Evolutionary conservation across 805 yeast genomes (phyloP), one percentile per base, ranked within the genome.

Genomic region (Metschnikowia hibisci): DNA sequence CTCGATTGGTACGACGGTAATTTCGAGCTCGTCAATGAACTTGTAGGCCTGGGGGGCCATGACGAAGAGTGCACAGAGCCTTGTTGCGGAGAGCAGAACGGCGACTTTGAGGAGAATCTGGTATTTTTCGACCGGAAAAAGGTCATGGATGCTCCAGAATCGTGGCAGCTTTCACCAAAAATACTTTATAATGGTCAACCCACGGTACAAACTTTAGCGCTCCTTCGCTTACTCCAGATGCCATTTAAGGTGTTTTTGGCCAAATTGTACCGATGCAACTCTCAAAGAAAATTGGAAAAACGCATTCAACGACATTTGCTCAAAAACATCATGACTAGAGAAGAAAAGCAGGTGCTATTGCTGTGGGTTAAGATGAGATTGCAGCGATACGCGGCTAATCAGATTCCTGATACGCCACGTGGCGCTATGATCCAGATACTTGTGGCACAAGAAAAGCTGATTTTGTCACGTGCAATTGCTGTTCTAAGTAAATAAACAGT

Each of bases 1-100:
- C 48, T 77, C 14, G 62, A 63, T 13, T 80, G 81, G 82, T 74
- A 77, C 66, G 75, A 72, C 25, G 60, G 57, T 10, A 56, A 64
- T 14, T 73, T 69, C 48, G 69, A 62, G 13, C 35, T 67, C 3
- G 55, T 69, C 8, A 61, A 62, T 41, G 68, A 63, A 25, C 28
- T 57, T 12, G 33, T 29, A 27, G 40, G 40, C 33, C 33, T 5
- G 22, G 34, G n/a, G 6, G 57, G 52, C 7, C 58, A 51, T 16
- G 60, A 53, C 25, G 53, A 46, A 5, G 51, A 37, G 30, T 34
- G 44, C 38, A 56, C 42, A 12, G 50, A 52, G 14, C 49, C 50
- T 10, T 50, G 48, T 16, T 54, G 48, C 12, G 45, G 42, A 4
- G 51, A 42, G 13, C 61, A 57, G 6, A 44, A 43, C 18, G 50